These are phyloP conservation scores for Pichia gijzeniarum DNA, from an alignment of 805 yeast species.

Conservation along the genomic window DNA sequence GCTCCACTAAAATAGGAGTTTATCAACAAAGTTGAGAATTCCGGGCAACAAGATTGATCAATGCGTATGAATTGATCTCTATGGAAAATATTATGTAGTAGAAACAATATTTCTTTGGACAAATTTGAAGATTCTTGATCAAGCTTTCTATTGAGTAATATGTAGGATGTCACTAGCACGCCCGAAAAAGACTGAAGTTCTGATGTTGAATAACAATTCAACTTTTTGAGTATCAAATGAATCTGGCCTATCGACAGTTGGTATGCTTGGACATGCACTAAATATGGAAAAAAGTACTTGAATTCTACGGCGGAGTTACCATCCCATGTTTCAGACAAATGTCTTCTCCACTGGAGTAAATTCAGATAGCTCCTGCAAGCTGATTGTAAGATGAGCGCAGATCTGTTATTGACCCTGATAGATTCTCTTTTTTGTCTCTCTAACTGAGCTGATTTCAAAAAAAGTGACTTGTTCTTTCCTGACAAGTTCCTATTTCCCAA, in stretches of 20 bases:
- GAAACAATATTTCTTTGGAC: too few species aligned
- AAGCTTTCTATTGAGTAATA: background rate
- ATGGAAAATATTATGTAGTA: too few species aligned
- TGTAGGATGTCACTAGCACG: background rate
- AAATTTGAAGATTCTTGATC: too few species aligned
- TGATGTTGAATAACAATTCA: background rate
- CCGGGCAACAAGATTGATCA: background rate
- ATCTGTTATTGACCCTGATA: conserved; percentile 40
- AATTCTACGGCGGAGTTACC: conserved; percentile 23
- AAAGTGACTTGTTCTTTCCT: conserved; percentile 33
- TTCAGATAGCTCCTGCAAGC: conserved; percentile 37
- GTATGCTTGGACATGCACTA: conserved; percentile 12
- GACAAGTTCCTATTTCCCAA: conserved; percentile 30
- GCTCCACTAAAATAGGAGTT: too few species aligned
- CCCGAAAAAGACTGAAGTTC: background rate
- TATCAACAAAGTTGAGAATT: background rate
- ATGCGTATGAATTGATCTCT: too few species aligned
- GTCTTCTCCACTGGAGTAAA: conserved; percentile 23
- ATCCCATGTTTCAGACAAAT: conserved; percentile 21
- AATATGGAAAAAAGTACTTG: conserved; percentile 25
- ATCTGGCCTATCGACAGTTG: conserved; percentile 11
- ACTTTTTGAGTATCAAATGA: background rate
- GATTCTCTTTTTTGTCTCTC: conserved; percentile 64
- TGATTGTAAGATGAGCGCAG: conserved; percentile 47
- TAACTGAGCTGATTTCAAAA: conserved; percentile 55